phyloP scores from a whole-genome alignment of 169 alveolate species.

The Plasmodium ovale region DNA sequence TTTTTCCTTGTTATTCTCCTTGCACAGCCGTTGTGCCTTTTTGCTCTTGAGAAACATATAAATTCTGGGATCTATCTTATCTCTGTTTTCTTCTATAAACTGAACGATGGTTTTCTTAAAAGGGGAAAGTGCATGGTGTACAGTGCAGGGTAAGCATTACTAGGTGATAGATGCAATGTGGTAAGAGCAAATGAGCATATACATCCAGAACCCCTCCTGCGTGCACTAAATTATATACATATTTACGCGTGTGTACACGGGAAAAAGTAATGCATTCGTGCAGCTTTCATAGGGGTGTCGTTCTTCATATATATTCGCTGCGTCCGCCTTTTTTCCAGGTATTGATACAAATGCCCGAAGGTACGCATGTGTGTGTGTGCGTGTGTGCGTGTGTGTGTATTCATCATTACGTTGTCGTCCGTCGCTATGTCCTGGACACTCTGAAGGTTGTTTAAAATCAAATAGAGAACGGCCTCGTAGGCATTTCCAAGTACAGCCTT shows the following conservation, averaged over 20 bases:
- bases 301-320: background rate
- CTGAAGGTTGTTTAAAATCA: constrained; percentile 15
- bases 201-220: background rate
- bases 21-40: constrained; percentile 11
- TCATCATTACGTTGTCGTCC: constrained; percentile 33
- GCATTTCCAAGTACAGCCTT: constrained; percentile 72
- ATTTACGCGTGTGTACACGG: background rate
- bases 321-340: background rate
- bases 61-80: constrained; percentile 37
- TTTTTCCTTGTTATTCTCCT: background rate
- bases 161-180: no score
- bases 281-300: background rate
- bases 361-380: no score
- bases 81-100: constrained; percentile 60
- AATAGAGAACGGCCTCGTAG: constrained; percentile 51
- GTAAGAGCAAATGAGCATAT: no score
- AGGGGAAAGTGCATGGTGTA: background rate
- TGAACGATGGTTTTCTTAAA: constrained; percentile 42
- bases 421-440: constrained; percentile 47
- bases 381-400: background rate
- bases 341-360: background rate
- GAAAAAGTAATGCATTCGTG: background rate
- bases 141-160: background rate
- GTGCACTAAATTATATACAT: background rate
- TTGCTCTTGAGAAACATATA: constrained; percentile 24